Evolutionary conservation across 1,284 basidiomycete genomes (phyloP).

Genomic region (Boletellus deceptivus): DNA sequence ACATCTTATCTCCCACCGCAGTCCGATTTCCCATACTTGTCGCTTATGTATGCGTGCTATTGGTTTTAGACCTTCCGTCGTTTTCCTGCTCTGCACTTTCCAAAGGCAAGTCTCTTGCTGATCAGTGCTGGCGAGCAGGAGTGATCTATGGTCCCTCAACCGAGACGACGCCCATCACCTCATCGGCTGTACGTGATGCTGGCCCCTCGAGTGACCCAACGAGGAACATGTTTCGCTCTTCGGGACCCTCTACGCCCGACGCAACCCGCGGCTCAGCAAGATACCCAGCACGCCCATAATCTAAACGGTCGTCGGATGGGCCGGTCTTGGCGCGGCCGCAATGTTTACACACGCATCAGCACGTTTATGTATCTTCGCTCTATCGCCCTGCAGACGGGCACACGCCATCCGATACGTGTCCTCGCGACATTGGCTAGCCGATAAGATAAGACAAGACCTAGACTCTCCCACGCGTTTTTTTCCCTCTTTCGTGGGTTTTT

Average conservation of each 20-base stretch:
- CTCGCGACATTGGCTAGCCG: conserved; percentile 18
- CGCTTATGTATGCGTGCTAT: background rate
- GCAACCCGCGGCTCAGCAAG: conserved; percentile 18
- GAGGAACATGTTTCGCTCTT: conserved; percentile 21
- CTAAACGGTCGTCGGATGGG: conserved; percentile 7
- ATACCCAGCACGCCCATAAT: conserved; percentile 7
- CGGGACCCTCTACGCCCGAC: conserved; percentile 19
- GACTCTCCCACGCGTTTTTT: conserved; percentile 9
- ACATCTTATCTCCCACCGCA: conserved; percentile 34
- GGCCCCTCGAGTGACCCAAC: conserved; percentile 7
- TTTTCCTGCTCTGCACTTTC: too few relatives aligned
- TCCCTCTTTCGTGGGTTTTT: conserved; percentile 14
- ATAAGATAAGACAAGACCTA: conserved; percentile 34
- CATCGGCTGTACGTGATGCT: conserved; percentile 26
- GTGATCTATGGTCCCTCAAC: conserved; percentile 5
- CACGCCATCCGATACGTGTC: conserved; percentile 26
- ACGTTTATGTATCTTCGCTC: conserved; percentile 14
- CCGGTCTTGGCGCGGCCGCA: conserved; percentile 11
- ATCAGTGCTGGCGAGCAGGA: too few relatives aligned
- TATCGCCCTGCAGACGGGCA: conserved; percentile 17
- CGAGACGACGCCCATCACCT: conserved; percentile 12
- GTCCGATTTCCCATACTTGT: conserved; percentile 16
- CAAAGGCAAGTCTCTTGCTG: too few relatives aligned
- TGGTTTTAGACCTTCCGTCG: background rate
- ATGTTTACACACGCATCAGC: conserved; percentile 9